Evolutionary conservation across 176 grass and related monocot species (phyloP).

Genomic region (Elymus sibiricus): DNA sequence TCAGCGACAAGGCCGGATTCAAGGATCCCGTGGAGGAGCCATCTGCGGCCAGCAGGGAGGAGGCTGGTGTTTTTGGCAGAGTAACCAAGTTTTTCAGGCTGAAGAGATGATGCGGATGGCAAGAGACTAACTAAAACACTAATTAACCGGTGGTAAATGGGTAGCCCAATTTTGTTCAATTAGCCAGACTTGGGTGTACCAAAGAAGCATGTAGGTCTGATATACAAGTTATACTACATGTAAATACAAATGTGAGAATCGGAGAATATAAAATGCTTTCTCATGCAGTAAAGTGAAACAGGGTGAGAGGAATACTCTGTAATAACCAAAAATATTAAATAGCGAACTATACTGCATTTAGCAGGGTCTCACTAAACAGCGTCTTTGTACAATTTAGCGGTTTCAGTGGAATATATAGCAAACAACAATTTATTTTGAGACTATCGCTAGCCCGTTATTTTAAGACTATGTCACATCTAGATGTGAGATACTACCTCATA

Average conservation of each 20-base stretch:
- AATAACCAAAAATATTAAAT: no score
- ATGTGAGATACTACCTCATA: no score
- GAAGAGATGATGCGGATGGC: conserved; percentile 30
- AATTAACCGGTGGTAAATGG: neutral
- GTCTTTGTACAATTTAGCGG: no score
- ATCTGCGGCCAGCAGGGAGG: conserved; percentile 13
- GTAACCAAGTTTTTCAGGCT: conserved; percentile 18
- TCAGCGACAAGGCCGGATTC: conserved; percentile 67
- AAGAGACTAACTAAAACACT: neutral
- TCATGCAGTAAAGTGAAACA: neutral
- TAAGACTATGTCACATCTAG: no score
- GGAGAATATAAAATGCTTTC: neutral
- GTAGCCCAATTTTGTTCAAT: neutral
- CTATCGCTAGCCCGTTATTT: no score
- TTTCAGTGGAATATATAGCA: no score
- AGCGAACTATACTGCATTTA: no score
- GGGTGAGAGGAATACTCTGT: neutral
- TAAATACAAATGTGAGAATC: neutral
- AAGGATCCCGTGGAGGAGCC: conserved; percentile 68
- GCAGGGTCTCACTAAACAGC: no score
- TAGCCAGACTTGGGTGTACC: no score
- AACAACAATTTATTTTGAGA: no score
- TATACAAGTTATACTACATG: neutral
- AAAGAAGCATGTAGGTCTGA: neutral
- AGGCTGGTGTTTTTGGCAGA: conserved; percentile 26